Percentiles rank a stretch among this genome's conserved stretches.
Evolutionary conservation across 345 rosid genomes (phyloP).

Genomic region (Clarkia xantiana): DNA sequence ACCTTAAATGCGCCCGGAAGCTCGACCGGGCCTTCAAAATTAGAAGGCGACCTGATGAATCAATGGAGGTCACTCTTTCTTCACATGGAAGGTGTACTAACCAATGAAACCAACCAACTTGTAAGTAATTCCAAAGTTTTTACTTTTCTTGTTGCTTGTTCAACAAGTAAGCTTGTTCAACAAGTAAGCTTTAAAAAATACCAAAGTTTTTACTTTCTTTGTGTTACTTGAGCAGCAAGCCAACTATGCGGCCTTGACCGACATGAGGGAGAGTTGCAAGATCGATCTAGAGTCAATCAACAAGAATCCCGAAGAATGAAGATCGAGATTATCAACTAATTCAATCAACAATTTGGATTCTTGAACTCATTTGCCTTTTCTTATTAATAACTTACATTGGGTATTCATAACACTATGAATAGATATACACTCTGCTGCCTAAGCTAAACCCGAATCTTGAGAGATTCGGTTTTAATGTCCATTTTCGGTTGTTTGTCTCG

Average conservation of each 20-base stretch:
- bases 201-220: too few relatives aligned
- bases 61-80: constrained; percentile 85
- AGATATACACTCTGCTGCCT: too few relatives aligned
- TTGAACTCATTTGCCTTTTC: constrained; percentile 2
- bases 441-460: too few relatives aligned
- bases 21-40: constrained; percentile 24
- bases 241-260: constrained; percentile 31
- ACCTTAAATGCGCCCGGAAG: constrained; percentile 17
- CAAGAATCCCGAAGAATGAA: constrained; percentile 25
- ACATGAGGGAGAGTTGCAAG: constrained; percentile 65
- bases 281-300: constrained; percentile 43
- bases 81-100: constrained; percentile 56
- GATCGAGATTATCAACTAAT: constrained; percentile 9
- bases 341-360: constrained; percentile 6
- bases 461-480: too few relatives aligned
- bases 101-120: constrained; percentile 50
- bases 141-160: too few relatives aligned
- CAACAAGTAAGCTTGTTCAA: too few relatives aligned
- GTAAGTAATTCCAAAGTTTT: constrained; percentile 31
- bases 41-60: constrained; percentile 41
- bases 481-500: too few relatives aligned
- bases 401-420: not conserved
- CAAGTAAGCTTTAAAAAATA: too few relatives aligned
- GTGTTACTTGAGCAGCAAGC: constrained; percentile 39
- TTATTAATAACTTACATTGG: not conserved